These are phyloP conservation scores for Takakia lepidozioides DNA, from an alignment of 225 moss, liverwort and hornwort species.

Conservation along the genomic window DNA sequence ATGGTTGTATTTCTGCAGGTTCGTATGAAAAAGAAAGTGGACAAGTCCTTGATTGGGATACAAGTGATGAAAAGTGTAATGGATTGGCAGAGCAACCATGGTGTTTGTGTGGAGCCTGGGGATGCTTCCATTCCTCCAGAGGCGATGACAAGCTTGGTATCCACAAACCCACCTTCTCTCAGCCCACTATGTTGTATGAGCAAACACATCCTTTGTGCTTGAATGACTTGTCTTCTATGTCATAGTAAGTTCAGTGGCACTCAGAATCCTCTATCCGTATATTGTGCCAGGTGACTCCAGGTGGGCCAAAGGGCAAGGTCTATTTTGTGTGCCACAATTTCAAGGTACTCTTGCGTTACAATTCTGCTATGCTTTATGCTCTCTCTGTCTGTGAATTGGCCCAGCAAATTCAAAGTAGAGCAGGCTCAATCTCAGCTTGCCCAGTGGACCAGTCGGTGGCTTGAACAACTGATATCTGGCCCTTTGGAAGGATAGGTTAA, in stretches of 20 bases:
- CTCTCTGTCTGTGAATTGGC: slow-evolving; percentile 65
- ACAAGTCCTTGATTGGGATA: slow-evolving; percentile 25
- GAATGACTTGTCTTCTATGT: too few species aligned
- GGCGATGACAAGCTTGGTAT: slow-evolving; percentile 69
- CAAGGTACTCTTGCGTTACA: slow-evolving; percentile 50
- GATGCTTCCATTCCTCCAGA: slow-evolving; percentile 34
- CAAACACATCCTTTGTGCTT: too few species aligned
- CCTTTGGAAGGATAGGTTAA: too few species aligned
- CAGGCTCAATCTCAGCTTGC: too few species aligned
- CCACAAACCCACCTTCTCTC: too few species aligned
- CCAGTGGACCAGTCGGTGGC: too few species aligned
- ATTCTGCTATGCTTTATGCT: slow-evolving; percentile 38
- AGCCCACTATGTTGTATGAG: too few species aligned
- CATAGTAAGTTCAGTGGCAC: not conserved
- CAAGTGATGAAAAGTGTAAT: slow-evolving; percentile 42
- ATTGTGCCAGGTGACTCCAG: slow-evolving; percentile 50
- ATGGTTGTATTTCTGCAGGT: not conserved
- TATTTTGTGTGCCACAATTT: slow-evolving; percentile 70
- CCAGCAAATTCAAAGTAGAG: slow-evolving; percentile 41
- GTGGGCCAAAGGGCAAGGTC: slow-evolving; percentile 43
- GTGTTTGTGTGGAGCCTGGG: slow-evolving; percentile 35
- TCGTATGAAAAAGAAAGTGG: slow-evolving; percentile 32
- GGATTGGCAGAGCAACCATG: slow-evolving; percentile 63
- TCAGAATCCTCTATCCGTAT: not conserved
- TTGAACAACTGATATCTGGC: too few species aligned